These are phyloP conservation scores for Prunus kanzakura DNA, from an alignment of 306 rosid species.

Conservation along the genomic window DNA sequence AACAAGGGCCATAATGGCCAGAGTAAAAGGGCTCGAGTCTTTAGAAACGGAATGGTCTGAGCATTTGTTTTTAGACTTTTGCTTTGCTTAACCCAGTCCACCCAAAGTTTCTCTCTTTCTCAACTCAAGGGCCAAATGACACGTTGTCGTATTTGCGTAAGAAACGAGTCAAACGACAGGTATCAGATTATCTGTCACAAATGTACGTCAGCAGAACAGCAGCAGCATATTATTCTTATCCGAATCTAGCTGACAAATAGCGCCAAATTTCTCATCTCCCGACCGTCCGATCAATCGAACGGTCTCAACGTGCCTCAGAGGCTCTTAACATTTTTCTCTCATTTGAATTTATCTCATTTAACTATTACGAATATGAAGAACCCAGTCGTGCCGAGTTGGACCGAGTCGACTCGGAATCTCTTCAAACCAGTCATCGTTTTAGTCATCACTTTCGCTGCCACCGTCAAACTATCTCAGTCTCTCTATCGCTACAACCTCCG, in stretches of 20 bases:
- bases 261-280: not conserved
- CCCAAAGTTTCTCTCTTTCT: no score
- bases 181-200: not conserved
- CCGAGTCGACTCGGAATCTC: slow-evolving; percentile 28
- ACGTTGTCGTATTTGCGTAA: not conserved
- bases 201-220: not conserved
- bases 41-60: no score
- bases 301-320: not conserved
- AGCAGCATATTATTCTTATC: not conserved
- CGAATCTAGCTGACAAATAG: not conserved
- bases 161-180: not conserved
- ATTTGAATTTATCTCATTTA: not conserved
- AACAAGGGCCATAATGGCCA: no score
- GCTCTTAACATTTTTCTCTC: not conserved
- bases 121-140: not conserved
- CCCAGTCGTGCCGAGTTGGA: slow-evolving; percentile 2
- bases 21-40: no score
- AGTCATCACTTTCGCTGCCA: slow-evolving; percentile 6
- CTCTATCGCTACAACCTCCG: slow-evolving; percentile 10
- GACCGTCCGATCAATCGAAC: not conserved
- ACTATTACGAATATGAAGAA: not conserved
- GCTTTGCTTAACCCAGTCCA: not conserved
- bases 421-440: slow-evolving; percentile 6
- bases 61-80: no score
- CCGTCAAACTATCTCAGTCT: slow-evolving; percentile 20